Evolutionary conservation across 306 rosid species (phyloP), one percentile per base, ranked within the genome.

Genomic region (Malus sylvestris): DNA sequence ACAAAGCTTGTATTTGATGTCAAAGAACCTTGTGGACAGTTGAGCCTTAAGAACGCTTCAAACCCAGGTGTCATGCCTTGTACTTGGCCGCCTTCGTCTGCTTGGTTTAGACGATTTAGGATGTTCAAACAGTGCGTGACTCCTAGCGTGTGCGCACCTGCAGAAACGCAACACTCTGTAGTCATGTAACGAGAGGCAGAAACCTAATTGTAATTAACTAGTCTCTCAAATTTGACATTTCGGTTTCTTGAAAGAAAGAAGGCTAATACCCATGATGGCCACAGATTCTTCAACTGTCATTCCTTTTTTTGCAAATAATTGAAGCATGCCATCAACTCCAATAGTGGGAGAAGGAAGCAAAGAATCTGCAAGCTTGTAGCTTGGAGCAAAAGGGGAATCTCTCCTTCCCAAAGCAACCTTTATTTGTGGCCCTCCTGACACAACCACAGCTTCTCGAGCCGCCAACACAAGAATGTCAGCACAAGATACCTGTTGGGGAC

Each of bases 381-480:
- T 58, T 27, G 86, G 75, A 35, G 71, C 4, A 25, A 19, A 11
- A 22, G 42, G 59, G 61, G 81, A 83, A 57, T 83, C 86, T 62
- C 77, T 65, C 2, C 85, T 74, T 23, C 85, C 85, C 77, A 78
- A 63, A 15, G 77, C 80, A 78, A 82, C 77, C 65, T 74, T 45
- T 52, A 82, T 78, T 0, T 32, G 66, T 13, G 85, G 85, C 59
- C 85, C 82, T 74, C 81, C 83, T 11, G 83, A 64, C 59, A 20
- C 3, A 66, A 70, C 68, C 69, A 79, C 83, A 1, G 83, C 86
- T 67, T 83, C 86, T 27, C 83, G 71, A 6, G 83, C 83, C 8
- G 83, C 83, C 81, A 83, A 25, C 27, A 83, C 57, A 19, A 83
- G 80, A 70, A 83, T 75, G 62, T 79, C 86, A 25, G 86, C 63